A percentile compares a stretch with the other conserved stretches of the same genome.
Conservation (phyloP, 1,139 yeast species). For the Saccharomyces uvarum region DNA sequence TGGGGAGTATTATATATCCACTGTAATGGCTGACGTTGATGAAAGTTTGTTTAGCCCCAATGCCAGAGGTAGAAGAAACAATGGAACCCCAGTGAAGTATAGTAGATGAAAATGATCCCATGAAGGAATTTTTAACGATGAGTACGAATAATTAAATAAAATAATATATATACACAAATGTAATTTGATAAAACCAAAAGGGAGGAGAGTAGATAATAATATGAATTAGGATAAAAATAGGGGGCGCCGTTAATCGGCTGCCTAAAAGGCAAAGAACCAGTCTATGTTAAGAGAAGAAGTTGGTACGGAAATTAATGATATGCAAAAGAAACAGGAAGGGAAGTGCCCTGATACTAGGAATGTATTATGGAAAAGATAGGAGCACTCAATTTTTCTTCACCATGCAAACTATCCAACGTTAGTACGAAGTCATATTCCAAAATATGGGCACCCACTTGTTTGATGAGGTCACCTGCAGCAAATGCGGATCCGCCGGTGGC, state of each 20-base stretch:
- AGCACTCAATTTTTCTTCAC: conserved; percentile 73
- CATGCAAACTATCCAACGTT: conserved; percentile 86
- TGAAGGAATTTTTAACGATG: neutral
- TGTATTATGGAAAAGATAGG: conserved; percentile 76
- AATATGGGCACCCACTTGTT: conserved; percentile 53
- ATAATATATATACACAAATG: neutral
- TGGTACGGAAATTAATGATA: neutral
- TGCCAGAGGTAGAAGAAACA: conserved; percentile 20
- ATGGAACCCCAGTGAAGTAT: conserved; percentile 20
- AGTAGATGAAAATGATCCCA: conserved; percentile 14
- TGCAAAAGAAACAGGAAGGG: neutral
- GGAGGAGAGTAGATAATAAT: neutral
- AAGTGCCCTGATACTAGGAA: conserved; percentile 54
- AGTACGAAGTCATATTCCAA: conserved; percentile 73
- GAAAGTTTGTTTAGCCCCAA: conserved; percentile 34
- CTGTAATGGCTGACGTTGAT: conserved; percentile 46
- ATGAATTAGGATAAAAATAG: neutral
- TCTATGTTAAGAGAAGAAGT: neutral
- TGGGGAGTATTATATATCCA: conserved; percentile 64
- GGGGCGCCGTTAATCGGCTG: neutral
- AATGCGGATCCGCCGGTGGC: conserved; percentile 93
- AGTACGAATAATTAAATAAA: neutral
- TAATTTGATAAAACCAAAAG: neutral
- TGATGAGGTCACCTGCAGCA: conserved; percentile 80
- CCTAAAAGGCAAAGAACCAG: neutral